These are phyloP conservation scores for Digitaria exilis DNA, from an alignment of 202 grass and related monocot genomes.

Conservation along the genomic window DNA sequence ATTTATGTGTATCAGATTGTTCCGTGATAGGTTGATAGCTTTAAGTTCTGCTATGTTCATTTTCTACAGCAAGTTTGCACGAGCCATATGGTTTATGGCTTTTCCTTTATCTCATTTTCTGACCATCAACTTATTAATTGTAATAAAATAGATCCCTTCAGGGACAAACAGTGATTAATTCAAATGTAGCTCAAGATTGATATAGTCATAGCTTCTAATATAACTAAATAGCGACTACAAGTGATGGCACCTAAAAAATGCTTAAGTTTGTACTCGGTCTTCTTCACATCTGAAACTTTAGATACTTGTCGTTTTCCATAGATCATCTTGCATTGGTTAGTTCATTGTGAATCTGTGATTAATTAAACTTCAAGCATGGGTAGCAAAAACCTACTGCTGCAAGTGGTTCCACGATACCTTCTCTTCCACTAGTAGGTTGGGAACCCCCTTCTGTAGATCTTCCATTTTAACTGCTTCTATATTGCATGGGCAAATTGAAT, in stretches of 20 bases:
- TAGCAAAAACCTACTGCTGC: neutral
- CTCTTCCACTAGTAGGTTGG: conserved; percentile 4
- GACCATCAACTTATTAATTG: neutral
- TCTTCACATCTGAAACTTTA: neutral
- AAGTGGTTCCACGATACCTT: neutral
- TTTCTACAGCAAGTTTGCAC: conserved; percentile 1
- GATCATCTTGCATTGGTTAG: neutral
- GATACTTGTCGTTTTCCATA: neutral
- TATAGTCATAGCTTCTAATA: neutral
- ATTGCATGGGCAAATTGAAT: neutral
- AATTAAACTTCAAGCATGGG: neutral
- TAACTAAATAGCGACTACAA: neutral
- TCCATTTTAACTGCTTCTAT: neutral
- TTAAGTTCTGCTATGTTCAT: conserved; percentile 6
- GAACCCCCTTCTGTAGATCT: neutral
- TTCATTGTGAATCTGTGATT: neutral
- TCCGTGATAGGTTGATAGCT: neutral
- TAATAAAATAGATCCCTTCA: neutral
- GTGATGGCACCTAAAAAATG: neutral
- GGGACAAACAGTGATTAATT: neutral
- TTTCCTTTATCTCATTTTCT: neutral
- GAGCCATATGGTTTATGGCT: neutral
- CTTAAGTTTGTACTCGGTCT: neutral
- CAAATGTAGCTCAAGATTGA: neutral
- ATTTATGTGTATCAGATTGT: conserved; percentile 12